Evolutionary conservation across 192 early-diverging fungal species (phyloP), one percentile per base, ranked within the genome.

Genomic region (Coemansia sp.): DNA sequence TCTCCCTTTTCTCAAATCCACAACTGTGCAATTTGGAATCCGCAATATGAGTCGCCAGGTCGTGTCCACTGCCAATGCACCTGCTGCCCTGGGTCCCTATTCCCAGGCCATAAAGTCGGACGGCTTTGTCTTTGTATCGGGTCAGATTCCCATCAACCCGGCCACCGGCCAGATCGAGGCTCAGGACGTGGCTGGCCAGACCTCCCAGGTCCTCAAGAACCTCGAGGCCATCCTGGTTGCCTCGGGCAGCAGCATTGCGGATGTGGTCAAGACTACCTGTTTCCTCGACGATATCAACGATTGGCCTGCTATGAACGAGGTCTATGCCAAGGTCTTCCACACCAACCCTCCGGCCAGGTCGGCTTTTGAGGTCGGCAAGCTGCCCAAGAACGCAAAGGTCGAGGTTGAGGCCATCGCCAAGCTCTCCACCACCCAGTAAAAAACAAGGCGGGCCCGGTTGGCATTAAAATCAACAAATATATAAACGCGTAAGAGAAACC

Each of bases 181-280:
- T 23, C 76, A 76, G 19, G 84, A 84, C 41, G 79, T 93, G 41
- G 45, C 80, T 30, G 80, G 74, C 20, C 88, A 93, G 58, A 89
- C 91, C 29, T 47, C 67, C 18, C 88, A 86, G 75, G 78, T 75
- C 16, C 59, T 98, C 54, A 82, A 68, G 62, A 98, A 98, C 75
- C 71, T 96, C 43, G 57, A 77, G 50, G 87, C 84, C 2, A 88
- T 98, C 38, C 78, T 98, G 23, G 78, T 86, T 60, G 89, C 82
- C 9, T 78, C 87, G 27, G 80, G 86, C 44, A 83, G 89, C 47
- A 79, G 78, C 29, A 79, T 96, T 23, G 78, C 87, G 32, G 82
- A 88, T 47, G 87, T 96, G 12, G 84, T 96, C 65, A 98, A 98
- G 80, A 94, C 92, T 18, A 96, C 93, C 14, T 92, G 95, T 37